A percentile compares a stretch with the other conserved stretches of the same genome.
Conservation (phyloP, 768 basidiomycete species). For the Phanerochaete carnosa region DNA sequence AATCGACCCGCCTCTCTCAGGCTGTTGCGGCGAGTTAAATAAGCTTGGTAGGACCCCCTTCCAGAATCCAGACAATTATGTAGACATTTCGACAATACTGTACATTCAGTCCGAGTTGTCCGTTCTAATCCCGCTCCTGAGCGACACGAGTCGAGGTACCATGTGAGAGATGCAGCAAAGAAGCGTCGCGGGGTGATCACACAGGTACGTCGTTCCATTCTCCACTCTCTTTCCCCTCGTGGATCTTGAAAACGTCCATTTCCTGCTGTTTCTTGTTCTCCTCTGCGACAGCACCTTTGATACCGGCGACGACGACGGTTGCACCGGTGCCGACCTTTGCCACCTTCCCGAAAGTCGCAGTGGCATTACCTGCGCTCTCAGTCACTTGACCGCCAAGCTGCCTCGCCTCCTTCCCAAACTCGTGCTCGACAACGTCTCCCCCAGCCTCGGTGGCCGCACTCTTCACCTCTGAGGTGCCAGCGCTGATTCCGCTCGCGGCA, state of each 20-base stretch:
- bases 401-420: slow-evolving; percentile 18
- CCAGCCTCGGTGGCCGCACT: slow-evolving; percentile 15
- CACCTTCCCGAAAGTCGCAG: slow-evolving; percentile 15
- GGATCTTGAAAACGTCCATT: slow-evolving; percentile 1
- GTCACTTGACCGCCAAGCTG: slow-evolving; percentile 14
- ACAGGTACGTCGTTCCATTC: slow-evolving; percentile 9
- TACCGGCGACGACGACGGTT: slow-evolving; percentile 11
- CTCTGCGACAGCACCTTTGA: slow-evolving; percentile 19
- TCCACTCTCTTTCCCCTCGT: not conserved
- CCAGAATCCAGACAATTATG: no score
- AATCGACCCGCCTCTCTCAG: no score
- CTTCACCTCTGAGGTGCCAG: slow-evolving; percentile 14
- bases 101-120: no score
- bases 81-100: no score
- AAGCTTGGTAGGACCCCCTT: no score
- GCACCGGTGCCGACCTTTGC: slow-evolving; percentile 16
- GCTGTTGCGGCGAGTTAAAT: no score
- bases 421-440: slow-evolving; percentile 20
- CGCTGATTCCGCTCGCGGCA: slow-evolving; percentile 6
- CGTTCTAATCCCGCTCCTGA: no score
- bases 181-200: not conserved
- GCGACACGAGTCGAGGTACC: no score
- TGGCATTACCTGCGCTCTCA: slow-evolving; percentile 17
- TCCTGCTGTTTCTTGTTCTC: slow-evolving; percentile 13
- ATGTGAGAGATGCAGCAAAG: no score